phyloP scores from a whole-genome alignment of 352 stramenopile genomes.

The Thalassiosira exigua region DNA sequence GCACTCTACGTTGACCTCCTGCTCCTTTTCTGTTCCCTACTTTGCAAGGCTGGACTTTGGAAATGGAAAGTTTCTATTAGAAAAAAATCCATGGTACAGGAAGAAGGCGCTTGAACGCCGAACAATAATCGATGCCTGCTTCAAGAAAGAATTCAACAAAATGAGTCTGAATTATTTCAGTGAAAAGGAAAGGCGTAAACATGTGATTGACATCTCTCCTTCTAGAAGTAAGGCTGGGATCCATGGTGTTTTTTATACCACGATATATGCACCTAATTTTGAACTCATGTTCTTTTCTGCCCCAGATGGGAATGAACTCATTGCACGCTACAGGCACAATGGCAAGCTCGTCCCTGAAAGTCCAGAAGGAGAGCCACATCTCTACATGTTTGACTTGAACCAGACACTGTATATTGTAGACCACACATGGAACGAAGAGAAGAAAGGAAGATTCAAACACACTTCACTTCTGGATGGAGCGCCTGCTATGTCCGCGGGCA shows the following conservation, averaged over 20 bases:
- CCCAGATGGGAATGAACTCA: slow-evolving; percentile 7
- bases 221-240: too few relatives aligned
- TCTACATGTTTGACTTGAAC: slow-evolving; percentile 16
- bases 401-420: slow-evolving; percentile 7
- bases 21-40: too few relatives aligned
- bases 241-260: too few relatives aligned
- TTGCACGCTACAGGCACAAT: slow-evolving; percentile 6
- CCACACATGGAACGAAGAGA: neutral
- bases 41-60: too few relatives aligned
- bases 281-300: too few relatives aligned
- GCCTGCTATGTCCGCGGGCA: slow-evolving; percentile 1
- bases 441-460: slow-evolving; percentile 8
- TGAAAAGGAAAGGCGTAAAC: slow-evolving; percentile 1
- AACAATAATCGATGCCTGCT: neutral
- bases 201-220: slow-evolving; percentile 21
- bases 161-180: slow-evolving; percentile 22
- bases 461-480: neutral
- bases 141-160: slow-evolving; percentile 16
- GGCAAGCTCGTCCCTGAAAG: slow-evolving; percentile 1
- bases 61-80: slow-evolving; percentile 12
- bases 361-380: neutral
- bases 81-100: slow-evolving; percentile 4
- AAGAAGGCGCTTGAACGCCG: neutral
- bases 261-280: too few relatives aligned
- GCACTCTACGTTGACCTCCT: too few relatives aligned